A percentile compares a stretch with the other conserved stretches of the same genome.
Conservation (phyloP, 257 asterid genomes). For the Hygrophila difformis region DNA sequence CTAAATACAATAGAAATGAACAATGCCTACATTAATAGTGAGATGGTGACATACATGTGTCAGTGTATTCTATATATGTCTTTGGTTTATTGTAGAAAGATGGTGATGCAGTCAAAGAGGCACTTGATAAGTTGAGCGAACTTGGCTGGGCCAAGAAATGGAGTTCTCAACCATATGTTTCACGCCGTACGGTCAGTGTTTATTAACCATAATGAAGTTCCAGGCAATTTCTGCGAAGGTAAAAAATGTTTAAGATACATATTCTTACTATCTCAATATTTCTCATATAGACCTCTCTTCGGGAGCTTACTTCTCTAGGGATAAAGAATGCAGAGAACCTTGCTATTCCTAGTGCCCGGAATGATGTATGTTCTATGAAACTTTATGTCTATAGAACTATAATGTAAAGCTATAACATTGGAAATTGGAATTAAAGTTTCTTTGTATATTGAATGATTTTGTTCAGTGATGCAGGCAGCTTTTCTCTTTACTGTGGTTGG, state of each 20-base stretch:
- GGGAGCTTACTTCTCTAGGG: slow-evolving; percentile 88
- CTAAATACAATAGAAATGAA: no score
- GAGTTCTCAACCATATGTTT: slow-evolving; percentile 88
- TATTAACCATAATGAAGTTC: no score
- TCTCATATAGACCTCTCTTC: slow-evolving; percentile 63
- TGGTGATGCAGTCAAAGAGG: slow-evolving; percentile 69
- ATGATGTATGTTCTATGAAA: slow-evolving; percentile 59
- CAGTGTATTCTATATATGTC: no score
- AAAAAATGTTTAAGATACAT: neutral
- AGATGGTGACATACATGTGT: no score
- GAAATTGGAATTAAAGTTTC: neutral
- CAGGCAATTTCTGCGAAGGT: no score
- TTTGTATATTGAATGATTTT: slow-evolving; percentile 48
- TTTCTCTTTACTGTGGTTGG: slow-evolving; percentile 96
- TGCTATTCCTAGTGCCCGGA: slow-evolving; percentile 86
- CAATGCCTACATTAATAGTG: no score
- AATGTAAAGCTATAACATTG: neutral
- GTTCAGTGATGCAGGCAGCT: slow-evolving; percentile 95
- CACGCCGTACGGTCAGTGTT: slow-evolving; percentile 88
- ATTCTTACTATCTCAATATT: slow-evolving; percentile 13
- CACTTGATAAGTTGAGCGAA: slow-evolving; percentile 77
- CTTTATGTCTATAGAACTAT: slow-evolving; percentile 1
- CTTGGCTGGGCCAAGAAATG: slow-evolving; percentile 77
- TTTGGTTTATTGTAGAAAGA: slow-evolving; percentile 46
- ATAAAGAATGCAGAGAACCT: slow-evolving; percentile 85